Conservation (phyloP, 345 rosid genomes). For the Hibiscus syriacus region DNA sequence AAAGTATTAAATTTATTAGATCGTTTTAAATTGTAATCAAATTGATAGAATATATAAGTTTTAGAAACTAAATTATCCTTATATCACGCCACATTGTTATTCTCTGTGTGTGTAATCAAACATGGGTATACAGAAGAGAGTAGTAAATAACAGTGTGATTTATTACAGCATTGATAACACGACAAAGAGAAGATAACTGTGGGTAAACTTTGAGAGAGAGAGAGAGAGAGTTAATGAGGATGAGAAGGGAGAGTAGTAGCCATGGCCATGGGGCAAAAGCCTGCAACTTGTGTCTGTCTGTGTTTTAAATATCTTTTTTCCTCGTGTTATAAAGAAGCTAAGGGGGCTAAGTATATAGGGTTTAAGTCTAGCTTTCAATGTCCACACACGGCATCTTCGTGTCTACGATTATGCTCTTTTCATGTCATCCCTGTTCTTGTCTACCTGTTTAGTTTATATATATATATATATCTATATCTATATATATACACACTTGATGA, state of each 20-base stretch:
- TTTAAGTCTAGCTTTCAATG: conserved; percentile 39
- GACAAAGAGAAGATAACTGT: neutral
- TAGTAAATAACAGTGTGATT: neutral
- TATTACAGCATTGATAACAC: conserved; percentile 7
- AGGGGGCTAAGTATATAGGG: neutral
- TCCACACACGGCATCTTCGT: conserved; percentile 73
- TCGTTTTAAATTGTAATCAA: no score
- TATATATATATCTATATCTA: no score
- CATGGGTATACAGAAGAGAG: neutral
- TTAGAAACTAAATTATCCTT: no score
- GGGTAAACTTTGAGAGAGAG: neutral
- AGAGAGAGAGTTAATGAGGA: no score
- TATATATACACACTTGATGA: no score
- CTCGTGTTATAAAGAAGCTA: neutral
- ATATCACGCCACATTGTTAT: no score
- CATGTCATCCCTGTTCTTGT: no score
- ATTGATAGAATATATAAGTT: no score
- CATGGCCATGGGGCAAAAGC: conserved; percentile 13
- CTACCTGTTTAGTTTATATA: no score
- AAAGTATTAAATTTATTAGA: no score
- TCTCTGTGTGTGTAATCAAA: no score
- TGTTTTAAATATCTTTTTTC: neutral
- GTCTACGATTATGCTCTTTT: conserved; percentile 23
- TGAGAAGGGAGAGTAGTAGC: no score
- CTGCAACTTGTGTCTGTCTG: conserved; percentile 46